Percentiles rank a stretch among this genome's conserved stretches.
Conservation (phyloP, 1,139 yeast genomes). For the Suhomyces atakaporum region DNA sequence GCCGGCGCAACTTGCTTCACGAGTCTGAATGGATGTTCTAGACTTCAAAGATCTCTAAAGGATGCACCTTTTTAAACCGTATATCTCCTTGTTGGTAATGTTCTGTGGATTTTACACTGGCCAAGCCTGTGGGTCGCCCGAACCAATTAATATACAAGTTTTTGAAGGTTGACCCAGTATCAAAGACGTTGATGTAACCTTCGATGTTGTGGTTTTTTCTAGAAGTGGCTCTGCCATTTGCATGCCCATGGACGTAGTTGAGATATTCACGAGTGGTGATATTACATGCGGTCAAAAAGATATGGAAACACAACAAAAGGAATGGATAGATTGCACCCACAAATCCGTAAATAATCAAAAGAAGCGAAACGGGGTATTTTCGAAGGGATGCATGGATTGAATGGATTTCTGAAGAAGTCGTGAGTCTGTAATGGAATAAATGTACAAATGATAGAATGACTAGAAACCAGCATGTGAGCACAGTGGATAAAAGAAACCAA, state of each 20-base stretch:
- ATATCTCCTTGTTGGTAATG: slow-evolving; percentile 43
- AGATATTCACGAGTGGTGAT: slow-evolving; percentile 73
- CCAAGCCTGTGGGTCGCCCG: slow-evolving; percentile 50
- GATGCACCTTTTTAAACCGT: slow-evolving; percentile 33
- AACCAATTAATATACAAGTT: slow-evolving; percentile 53
- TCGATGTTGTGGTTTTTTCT: slow-evolving; percentile 7
- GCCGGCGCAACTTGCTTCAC: slow-evolving; percentile 2
- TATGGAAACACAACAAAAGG: slow-evolving; percentile 53
- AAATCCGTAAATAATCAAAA: slow-evolving; percentile 49
- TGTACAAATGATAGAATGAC: slow-evolving; percentile 31
- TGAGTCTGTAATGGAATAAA: slow-evolving; percentile 20
- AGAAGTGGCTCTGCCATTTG: slow-evolving; percentile 6
- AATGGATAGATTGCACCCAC: slow-evolving; percentile 55
- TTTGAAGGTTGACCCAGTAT: slow-evolving; percentile 31
- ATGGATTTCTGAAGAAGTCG: slow-evolving; percentile 1
- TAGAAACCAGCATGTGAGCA: slow-evolving; percentile 25
- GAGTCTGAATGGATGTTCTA: neutral
- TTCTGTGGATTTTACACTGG: slow-evolving; percentile 40
- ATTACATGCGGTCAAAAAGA: slow-evolving; percentile 55
- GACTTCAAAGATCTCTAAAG: slow-evolving; percentile 8
- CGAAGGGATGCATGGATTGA: slow-evolving; percentile 8
- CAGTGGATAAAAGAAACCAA: slow-evolving; percentile 40
- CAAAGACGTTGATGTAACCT: slow-evolving; percentile 45
- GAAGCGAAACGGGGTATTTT: slow-evolving; percentile 44
- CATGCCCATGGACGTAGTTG: slow-evolving; percentile 33